Percentiles rank a stretch among this genome's conserved stretches.
Conservation (phyloP, 148 eudicot genomes). For the Chenopodium quinoa region DNA sequence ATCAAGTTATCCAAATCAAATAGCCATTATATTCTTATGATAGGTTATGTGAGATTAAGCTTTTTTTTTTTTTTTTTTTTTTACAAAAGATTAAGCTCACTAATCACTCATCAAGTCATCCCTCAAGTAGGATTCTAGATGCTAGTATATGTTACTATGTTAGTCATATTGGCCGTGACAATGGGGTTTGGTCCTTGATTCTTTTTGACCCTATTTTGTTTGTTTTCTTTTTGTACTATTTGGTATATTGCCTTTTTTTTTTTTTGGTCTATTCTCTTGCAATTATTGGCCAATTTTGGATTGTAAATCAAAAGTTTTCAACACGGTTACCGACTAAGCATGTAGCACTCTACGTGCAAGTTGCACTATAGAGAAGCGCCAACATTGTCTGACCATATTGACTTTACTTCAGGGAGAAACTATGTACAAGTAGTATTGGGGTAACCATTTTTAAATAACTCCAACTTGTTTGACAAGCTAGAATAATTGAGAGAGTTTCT, state of each 20-base stretch:
- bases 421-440: not conserved
- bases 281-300: conserved; percentile 12
- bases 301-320: conserved; percentile 9
- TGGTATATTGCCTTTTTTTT: not conserved
- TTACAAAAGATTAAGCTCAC: too few relatives aligned
- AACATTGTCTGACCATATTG: conserved; percentile 11
- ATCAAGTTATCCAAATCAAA: too few relatives aligned
- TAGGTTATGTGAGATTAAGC: not conserved
- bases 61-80: too few relatives aligned
- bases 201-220: not conserved
- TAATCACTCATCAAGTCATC: not conserved
- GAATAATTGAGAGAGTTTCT: not conserved
- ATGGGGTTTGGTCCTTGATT: not conserved
- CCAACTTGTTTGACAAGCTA: conserved; percentile 14
- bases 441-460: not conserved
- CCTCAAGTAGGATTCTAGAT: too few relatives aligned
- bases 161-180: not conserved
- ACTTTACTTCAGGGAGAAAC: not conserved
- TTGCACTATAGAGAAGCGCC: not conserved
- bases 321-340: conserved; percentile 21
- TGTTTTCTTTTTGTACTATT: too few relatives aligned
- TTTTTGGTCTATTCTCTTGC: conserved; percentile 1
- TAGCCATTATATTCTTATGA: not conserved
- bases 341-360: conserved; percentile 24
- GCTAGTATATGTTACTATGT: not conserved